Evolutionary conservation across 164 flowering plant species (phyloP), one percentile per base, ranked within the genome.

Genomic region (Tinospora cordifolia): DNA sequence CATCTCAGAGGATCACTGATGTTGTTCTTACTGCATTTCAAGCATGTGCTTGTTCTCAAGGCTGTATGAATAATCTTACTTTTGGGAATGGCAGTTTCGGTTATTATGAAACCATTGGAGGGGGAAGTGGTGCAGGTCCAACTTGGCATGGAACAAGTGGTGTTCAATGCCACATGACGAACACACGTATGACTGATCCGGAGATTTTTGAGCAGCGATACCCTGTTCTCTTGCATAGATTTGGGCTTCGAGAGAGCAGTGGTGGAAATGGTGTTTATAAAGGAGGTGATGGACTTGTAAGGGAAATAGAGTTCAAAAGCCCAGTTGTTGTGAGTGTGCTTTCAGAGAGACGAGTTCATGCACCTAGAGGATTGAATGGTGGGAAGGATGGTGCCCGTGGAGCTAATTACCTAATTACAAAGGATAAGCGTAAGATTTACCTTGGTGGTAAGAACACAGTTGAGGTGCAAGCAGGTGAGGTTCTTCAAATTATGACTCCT

Each of bases 21-120:
- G 97, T 94, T 30, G 80, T 94, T 11, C 87, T 94, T 19, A 84
- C 97, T 44, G 99, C 99, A 62, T 94, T 94, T 71, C 92, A 87
- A 83, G 97, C 98, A 2, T 90, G 99, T 79, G 97, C 99, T 46
- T 94, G 99, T 76, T 92, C 99, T 12, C 96, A 94, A 79, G 99
- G 99, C 19, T 94, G 99, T 75, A 94, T 94, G 99, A 94, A 94
- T 66, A 94, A 94, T 75, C 88, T 94, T 65, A 94, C 99, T 39
- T 94, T 94, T 71, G 99, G 99, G 27, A 97, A 94, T 66, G 79
- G 87, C 27, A 90, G 87, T 9, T 94, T 94, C 72, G 97, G 99
- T 24, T 94, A 94, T 71, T 94, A 94, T 67, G 99, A 94, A 74
- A 94, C 99, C 54, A 94, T 94, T 64, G 99, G 95, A 75, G 99